These are phyloP conservation scores for Polychaeton citri DNA, from an alignment of 2,329 filamentous ascomycete genomes.

Conservation along the genomic window DNA sequence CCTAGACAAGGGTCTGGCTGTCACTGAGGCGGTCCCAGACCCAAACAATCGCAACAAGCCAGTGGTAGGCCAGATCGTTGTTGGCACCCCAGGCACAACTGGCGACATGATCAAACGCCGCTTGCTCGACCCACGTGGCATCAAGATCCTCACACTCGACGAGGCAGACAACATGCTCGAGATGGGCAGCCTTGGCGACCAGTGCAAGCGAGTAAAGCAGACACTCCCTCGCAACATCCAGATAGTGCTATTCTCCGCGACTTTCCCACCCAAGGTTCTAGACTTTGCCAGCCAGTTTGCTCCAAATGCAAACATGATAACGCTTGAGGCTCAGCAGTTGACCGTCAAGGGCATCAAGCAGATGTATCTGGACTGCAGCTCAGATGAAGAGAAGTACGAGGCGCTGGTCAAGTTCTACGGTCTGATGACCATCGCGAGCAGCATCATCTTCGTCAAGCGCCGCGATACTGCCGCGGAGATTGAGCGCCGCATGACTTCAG, in stretches of 20 bases:
- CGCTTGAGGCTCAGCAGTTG: slow-evolving; percentile 76
- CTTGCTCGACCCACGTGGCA: slow-evolving; percentile 55
- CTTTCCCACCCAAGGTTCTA: slow-evolving; percentile 76
- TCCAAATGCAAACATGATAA: slow-evolving; percentile 73
- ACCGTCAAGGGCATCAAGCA: slow-evolving; percentile 96
- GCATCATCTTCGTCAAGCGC: slow-evolving; percentile 96
- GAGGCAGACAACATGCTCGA: slow-evolving; percentile 99
- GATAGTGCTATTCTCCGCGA: slow-evolving; percentile 89
- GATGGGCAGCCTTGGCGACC: slow-evolving; percentile 85
- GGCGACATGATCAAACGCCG: slow-evolving; percentile 71
- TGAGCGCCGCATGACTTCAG: slow-evolving; percentile 68
- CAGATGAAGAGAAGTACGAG: slow-evolving; percentile 72
- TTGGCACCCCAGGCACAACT: slow-evolving; percentile 88
- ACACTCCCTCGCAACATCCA: slow-evolving; percentile 65
- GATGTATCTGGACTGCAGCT: slow-evolving; percentile 87
- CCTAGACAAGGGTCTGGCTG: slow-evolving; percentile 46
- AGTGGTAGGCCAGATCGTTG: slow-evolving; percentile 66
- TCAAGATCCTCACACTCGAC: slow-evolving; percentile 81
- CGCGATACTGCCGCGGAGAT: slow-evolving; percentile 77
- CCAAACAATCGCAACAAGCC: slow-evolving; percentile 53
- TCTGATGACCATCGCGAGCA: slow-evolving; percentile 89
- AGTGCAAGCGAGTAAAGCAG: slow-evolving; percentile 77
- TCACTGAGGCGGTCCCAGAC: slow-evolving; percentile 74
- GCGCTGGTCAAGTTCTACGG: slow-evolving; percentile 88
- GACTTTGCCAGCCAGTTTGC: slow-evolving; percentile 74